These are phyloP conservation scores for Angophora floribunda DNA, from an alignment of 345 rosid species.

Conservation along the genomic window DNA sequence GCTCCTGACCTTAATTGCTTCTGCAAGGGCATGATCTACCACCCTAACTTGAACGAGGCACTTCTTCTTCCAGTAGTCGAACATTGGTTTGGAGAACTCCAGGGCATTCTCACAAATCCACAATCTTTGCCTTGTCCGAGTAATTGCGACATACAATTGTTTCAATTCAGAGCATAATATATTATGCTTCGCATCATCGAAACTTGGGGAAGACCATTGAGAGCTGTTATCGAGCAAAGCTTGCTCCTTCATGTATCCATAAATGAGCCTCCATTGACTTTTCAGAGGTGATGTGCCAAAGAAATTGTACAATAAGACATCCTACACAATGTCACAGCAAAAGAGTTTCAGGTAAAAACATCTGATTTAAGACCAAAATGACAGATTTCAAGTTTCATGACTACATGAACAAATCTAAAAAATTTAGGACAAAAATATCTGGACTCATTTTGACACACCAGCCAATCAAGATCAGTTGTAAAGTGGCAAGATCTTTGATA, in stretches of 20 bases:
- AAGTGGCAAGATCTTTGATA: background rate
- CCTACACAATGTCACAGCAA: conserved; percentile 8
- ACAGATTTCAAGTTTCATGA: background rate
- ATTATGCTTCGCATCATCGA: conserved; percentile 22
- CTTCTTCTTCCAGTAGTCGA: conserved; percentile 3
- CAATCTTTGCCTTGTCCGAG: conserved; percentile 45
- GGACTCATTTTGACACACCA: background rate
- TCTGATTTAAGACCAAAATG: background rate
- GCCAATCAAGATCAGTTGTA: background rate
- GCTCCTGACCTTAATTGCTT: conserved; percentile 31
- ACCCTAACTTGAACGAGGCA: conserved; percentile 19
- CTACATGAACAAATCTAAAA: too few relatives aligned
- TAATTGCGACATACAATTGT: conserved; percentile 23
- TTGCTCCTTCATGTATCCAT: conserved; percentile 14
- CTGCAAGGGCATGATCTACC: conserved; percentile 22
- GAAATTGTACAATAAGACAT: conserved; percentile 39
- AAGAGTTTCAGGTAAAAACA: background rate
- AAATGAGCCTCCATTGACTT: conserved; percentile 41
- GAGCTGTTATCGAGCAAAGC: background rate
- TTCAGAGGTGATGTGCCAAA: conserved; percentile 36
- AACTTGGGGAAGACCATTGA: conserved; percentile 7
- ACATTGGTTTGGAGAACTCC: conserved; percentile 22
- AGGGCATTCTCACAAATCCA: conserved; percentile 37
- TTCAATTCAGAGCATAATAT: conserved; percentile 32
- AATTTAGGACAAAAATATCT: background rate